Base-by-base conservation (phyloP, 495 filamentous ascomycete species). In the Neurospora sp. region DNA sequence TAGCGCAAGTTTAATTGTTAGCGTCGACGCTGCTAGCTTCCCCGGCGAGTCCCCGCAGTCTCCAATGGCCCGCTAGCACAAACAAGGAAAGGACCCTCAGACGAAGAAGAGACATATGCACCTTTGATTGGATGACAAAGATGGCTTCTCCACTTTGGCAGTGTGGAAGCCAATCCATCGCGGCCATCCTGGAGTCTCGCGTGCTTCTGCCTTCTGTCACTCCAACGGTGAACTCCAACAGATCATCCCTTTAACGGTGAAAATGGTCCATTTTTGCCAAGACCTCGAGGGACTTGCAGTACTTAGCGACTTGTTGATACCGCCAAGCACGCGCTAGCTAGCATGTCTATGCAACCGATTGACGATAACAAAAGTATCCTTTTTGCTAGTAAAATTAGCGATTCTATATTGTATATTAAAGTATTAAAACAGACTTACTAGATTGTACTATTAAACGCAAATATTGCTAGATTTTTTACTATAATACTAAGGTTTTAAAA, bases 1-100 rank as follows among this genome's bases (percentile, higher is more conserved):
- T 65, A 65, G 53, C 27, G 53, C 53, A 65, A 65, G 53, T 37
- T 65, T 74, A 75, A 76, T 65, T 74, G 73, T 70, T 69, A 77
- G 69, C 45, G 45, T 69, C 69, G 71, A 27, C 42, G 70, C 27
- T n/a, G 31, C 48, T 48, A 31, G 41, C 70, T 71, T 31, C 27
- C 70, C 48, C 22, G 10, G 48, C 22, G 22, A 35, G 12, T 6
- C 53, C 27, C 53, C 53, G 53, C 53, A 27, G 22, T 61, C 53
- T 31, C 22, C 22, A 31, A 65, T 65, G 14, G 14, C 14, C 53
- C 14, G 53, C 53, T 65, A 65, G 53, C 6, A 65, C 53, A 37
- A 35, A 35, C 27, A 35, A 35, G 27, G 53, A 17, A 31, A 31
- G 22, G 22, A 31, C 12, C 22, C 53, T 61, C 45, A 31, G 20